Conservation (phyloP, 2,329 filamentous ascomycete species). For the Xenosphaeropsis pyriputrescens region DNA sequence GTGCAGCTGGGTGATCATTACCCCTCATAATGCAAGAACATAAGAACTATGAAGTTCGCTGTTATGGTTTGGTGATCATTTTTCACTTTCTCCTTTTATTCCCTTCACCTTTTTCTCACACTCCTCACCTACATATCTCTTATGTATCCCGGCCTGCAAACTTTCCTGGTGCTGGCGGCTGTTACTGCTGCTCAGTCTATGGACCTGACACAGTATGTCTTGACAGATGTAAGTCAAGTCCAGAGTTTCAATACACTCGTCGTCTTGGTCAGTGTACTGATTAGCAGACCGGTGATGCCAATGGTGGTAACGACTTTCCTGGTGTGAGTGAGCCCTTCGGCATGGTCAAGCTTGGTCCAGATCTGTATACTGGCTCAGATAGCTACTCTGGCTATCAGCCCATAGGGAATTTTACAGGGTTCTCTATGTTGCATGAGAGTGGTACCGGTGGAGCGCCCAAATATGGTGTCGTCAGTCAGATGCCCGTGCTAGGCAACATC, state of each 20-base stretch:
- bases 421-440: conserved; percentile 49
- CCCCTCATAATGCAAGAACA: too few relatives aligned
- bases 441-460: conserved; percentile 57
- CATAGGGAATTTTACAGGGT: conserved; percentile 37
- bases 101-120: neutral
- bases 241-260: too few relatives aligned
- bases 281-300: conserved; percentile 1
- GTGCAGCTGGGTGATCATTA: too few relatives aligned
- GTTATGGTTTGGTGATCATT: too few relatives aligned
- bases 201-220: conserved; percentile 9
- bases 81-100: too few relatives aligned
- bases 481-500: conserved; percentile 35
- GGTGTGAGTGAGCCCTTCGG: conserved; percentile 6
- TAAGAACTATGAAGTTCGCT: too few relatives aligned
- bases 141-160: too few relatives aligned
- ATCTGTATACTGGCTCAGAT: conserved; percentile 28
- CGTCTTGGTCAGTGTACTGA: too few relatives aligned
- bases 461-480: conserved; percentile 50
- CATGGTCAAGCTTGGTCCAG: conserved; percentile 6
- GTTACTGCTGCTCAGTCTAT: conserved; percentile 1
- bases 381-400: conserved; percentile 35
- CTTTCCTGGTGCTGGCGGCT: neutral
- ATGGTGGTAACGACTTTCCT: conserved; percentile 6
- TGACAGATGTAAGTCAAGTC: conserved; percentile 5
- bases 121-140: too few relatives aligned